Percentiles rank a stretch among this genome's conserved stretches.
These are phyloP conservation scores for Polygonum maritimum DNA, from an alignment of 148 eudicot genomes.

Conservation along the genomic window DNA sequence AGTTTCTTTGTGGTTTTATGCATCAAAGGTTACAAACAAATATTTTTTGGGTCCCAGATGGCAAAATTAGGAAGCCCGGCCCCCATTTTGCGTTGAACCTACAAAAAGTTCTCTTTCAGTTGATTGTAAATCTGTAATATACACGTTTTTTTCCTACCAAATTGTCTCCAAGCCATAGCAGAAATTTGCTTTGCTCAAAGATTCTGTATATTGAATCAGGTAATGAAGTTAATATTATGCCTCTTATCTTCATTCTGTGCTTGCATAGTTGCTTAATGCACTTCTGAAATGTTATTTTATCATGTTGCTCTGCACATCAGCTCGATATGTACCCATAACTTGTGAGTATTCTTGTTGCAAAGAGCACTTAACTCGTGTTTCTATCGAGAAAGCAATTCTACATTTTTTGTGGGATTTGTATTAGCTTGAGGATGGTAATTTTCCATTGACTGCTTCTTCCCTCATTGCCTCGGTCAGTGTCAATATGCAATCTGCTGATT, in stretches of 20 bases:
- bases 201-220: neutral
- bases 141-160: neutral
- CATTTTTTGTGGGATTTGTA: neutral
- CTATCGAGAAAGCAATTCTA: neutral
- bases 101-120: neutral
- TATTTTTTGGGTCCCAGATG: neutral
- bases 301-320: neutral
- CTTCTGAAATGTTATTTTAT: neutral
- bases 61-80: neutral
- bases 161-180: neutral
- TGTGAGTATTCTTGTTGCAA: neutral
- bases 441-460: neutral
- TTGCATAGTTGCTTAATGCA: neutral
- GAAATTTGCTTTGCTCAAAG: neutral
- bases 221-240: neutral
- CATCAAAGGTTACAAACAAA: neutral
- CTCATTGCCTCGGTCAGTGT: too few relatives aligned
- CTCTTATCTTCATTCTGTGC: neutral
- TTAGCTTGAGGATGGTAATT: neutral
- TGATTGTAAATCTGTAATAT: neutral
- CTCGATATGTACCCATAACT: neutral
- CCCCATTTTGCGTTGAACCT: neutral
- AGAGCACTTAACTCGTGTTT: neutral
- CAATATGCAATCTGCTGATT: too few relatives aligned
- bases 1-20: neutral